Conservation (phyloP, 2,329 filamentous ascomycete genomes). For the Cladophialophora immunda region DNA sequence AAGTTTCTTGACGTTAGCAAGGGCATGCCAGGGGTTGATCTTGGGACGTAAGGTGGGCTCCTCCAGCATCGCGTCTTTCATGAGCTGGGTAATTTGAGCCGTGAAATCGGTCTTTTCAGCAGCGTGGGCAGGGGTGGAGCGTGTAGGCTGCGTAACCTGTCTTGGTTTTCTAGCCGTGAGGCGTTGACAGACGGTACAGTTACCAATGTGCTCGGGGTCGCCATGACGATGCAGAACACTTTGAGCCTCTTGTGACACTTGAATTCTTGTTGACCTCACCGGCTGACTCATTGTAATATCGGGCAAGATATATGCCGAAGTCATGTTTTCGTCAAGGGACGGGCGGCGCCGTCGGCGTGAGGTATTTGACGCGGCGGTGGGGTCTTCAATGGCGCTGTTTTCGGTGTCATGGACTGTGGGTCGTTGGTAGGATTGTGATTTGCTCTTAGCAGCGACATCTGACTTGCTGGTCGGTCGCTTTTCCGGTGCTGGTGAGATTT, state of each 20-base stretch:
- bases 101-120: slow-evolving; percentile 45
- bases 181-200: slow-evolving; percentile 66
- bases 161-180: slow-evolving; percentile 47
- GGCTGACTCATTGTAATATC: slow-evolving; percentile 64
- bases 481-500: slow-evolving; percentile 24
- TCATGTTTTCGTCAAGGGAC: slow-evolving; percentile 62
- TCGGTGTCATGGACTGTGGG: slow-evolving; percentile 38
- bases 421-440: slow-evolving; percentile 29
- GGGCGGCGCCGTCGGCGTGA: slow-evolving; percentile 60
- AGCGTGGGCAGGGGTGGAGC: slow-evolving; percentile 31
- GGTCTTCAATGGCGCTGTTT: slow-evolving; percentile 37
- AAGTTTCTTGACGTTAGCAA: slow-evolving; percentile 84
- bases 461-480: slow-evolving; percentile 25
- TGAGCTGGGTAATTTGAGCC: slow-evolving; percentile 37
- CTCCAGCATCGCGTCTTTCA: slow-evolving; percentile 50
- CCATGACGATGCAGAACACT: slow-evolving; percentile 50
- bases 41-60: slow-evolving; percentile 69
- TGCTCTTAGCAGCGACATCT: slow-evolving; percentile 19
- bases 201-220: slow-evolving; percentile 60
- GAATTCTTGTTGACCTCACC: slow-evolving; percentile 42
- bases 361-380: slow-evolving; percentile 55
- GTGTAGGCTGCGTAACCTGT: slow-evolving; percentile 33
- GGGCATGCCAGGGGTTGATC: slow-evolving; percentile 74
- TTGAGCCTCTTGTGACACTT: slow-evolving; percentile 51
- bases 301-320: slow-evolving; percentile 70